Conservation (phyloP, 148 eudicot genomes). For the Camellia sinensis region DNA sequence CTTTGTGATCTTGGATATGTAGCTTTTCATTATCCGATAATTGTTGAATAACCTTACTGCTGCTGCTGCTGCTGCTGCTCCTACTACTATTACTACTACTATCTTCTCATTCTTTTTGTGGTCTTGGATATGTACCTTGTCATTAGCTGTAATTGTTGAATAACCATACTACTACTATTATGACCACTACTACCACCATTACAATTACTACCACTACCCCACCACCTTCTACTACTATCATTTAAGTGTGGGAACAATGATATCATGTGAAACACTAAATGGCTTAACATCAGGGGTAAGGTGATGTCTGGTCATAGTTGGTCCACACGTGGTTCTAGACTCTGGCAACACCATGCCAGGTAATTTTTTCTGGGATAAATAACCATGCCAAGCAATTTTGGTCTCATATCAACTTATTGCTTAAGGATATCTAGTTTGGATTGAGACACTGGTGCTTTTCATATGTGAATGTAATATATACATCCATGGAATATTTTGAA, state of each 20-base stretch:
- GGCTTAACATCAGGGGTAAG: background rate
- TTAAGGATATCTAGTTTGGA: background rate
- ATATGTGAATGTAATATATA: background rate
- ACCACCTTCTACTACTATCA: no score
- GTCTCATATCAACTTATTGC: background rate
- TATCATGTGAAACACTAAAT: background rate
- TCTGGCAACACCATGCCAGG: background rate
- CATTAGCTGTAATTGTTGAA: background rate
- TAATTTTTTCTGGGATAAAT: background rate
- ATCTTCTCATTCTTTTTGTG: no score
- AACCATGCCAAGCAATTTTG: background rate
- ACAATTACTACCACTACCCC: no score
- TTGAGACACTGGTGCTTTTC: background rate
- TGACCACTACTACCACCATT: no score
- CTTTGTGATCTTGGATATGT: background rate
- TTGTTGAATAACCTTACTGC: background rate
- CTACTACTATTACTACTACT: no score
- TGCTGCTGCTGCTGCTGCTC: no score
- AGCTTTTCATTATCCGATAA: background rate
- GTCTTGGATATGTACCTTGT: background rate
- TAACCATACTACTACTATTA: no score
- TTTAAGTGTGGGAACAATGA: background rate
- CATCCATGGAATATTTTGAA: constrained; percentile 3
- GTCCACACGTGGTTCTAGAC: background rate
- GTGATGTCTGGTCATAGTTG: background rate